Percentiles rank a stretch among this genome's conserved stretches.
Conservation (phyloP, 768 basidiomycete genomes). For the Xerocomellus amylosporus region DNA sequence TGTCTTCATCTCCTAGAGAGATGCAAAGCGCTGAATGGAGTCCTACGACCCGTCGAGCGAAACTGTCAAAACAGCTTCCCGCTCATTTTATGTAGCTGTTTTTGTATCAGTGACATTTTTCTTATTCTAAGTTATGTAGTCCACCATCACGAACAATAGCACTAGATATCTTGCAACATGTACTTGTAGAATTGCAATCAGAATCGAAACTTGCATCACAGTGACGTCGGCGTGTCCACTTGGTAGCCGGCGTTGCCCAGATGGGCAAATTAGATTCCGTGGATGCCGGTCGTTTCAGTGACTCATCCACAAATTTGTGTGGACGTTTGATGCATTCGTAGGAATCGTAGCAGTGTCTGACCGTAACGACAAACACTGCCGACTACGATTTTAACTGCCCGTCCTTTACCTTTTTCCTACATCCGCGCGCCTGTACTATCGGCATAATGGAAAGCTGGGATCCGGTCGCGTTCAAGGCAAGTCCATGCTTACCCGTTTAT, state of each 20-base stretch:
- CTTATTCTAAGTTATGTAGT: neutral
- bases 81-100: slow-evolving; percentile 18
- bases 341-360: neutral
- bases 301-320: neutral
- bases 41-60: slow-evolving; percentile 5
- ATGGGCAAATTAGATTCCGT: neutral
- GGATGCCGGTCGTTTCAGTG: neutral
- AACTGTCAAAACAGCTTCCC: slow-evolving; percentile 20
- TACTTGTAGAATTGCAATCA: slow-evolving; percentile 4
- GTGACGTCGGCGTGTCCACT: too few relatives aligned
- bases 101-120: slow-evolving; percentile 1
- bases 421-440: neutral
- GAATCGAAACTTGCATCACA: too few relatives aligned
- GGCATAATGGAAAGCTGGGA: slow-evolving; percentile 30
- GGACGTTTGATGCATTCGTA: neutral
- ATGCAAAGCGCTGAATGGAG: neutral
- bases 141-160: neutral
- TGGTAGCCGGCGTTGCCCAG: too few relatives aligned
- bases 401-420: neutral
- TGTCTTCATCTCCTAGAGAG: slow-evolving; percentile 12
- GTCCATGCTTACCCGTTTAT: neutral
- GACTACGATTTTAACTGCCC: neutral
- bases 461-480: slow-evolving; percentile 30
- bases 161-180: neutral
- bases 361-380: slow-evolving; percentile 3